Evolutionary conservation across 106 monocot species (phyloP), one percentile per base, ranked within the genome.

Genomic region (Dioscorea alata): DNA sequence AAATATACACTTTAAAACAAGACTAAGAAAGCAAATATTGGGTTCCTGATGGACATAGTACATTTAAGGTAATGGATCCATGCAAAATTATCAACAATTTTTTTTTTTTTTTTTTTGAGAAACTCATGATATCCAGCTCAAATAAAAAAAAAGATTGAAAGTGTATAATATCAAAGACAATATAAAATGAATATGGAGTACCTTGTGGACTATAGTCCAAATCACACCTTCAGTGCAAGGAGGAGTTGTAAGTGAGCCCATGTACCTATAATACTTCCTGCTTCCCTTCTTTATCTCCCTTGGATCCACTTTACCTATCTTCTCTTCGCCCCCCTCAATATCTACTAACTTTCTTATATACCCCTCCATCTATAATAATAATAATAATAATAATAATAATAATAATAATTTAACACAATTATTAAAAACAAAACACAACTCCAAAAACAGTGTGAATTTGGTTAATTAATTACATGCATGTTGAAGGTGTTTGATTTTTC

Each of bases 171-270:
- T 5, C 25, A 23, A 23, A 28, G 1, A 28, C 3, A 28, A 28
- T 28, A 28, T 28, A 28, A 28, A 28, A 28, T 28, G 28, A 28
- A 28, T 1, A 28, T 33, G 33, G 31, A 5, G 3, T 49, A 90
- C 89, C 85, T 85, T 87, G 20, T 63, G 77, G 24, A 87, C 32
- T 4, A 90, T 71, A 12, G 79, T 85, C 90, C 90, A 94, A 0
- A 90, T 54, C 4, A 94, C 90, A 19, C 83, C 85, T 72, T 94
- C 87, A 2, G 90, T 87, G 78, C 94, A 94, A 66, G 94, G 94
- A 12, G 94, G 94, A 8, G 76, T 75, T 18, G 90, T 94, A 52
- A 94, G 87, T 1, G 94, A 94, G 23, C 94, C 94, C 19, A 85
- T 64, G 82, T 94, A 94, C 61, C 94, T 79, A 74, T 83, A 94